Percentiles rank a stretch among this genome's conserved stretches.
phyloP scores from a whole-genome alignment of 1,139 yeast genomes.

The Kodamaea suecica region DNA sequence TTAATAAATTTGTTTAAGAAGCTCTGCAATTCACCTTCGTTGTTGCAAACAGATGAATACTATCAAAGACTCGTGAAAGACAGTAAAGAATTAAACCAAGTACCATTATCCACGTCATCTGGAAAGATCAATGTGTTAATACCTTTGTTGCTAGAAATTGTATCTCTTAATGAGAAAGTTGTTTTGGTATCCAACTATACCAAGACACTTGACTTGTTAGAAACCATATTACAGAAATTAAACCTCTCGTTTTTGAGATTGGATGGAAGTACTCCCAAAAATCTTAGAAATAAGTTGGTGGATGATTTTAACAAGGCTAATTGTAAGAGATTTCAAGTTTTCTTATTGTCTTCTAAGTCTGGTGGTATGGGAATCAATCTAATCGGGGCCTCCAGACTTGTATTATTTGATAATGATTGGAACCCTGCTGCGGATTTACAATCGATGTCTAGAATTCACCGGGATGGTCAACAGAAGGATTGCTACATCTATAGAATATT shows the following conservation, averaged over 20 bases:
- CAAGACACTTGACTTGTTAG: constrained; percentile 77
- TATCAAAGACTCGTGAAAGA: constrained; percentile 21
- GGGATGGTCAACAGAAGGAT: constrained; percentile 85
- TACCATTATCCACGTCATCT: constrained; percentile 20
- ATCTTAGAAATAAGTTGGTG: constrained; percentile 62
- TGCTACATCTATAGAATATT: constrained; percentile 81
- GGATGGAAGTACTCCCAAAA: constrained; percentile 81
- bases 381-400: constrained; percentile 83
- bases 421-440: constrained; percentile 91
- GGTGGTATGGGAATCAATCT: constrained; percentile 94
- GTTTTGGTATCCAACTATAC: constrained; percentile 90
- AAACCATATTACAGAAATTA: constrained; percentile 49
- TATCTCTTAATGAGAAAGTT: constrained; percentile 58
- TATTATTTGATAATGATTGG: constrained; percentile 90
- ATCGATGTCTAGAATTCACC: constrained; percentile 92
- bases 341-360: constrained; percentile 81
- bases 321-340: constrained; percentile 50
- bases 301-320: constrained; percentile 59
- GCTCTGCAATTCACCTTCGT: constrained; percentile 77
- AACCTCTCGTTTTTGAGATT: constrained; percentile 57
- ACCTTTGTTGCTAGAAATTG: constrained; percentile 50
- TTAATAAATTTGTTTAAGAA: constrained; percentile 76
- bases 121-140: constrained; percentile 60
- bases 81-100: constrained; percentile 11
- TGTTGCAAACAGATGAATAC: constrained; percentile 45